Percentiles rank a stretch among this genome's conserved stretches.
Conservation (phyloP, 768 basidiomycete species). For the Amanita muscaria region DNA sequence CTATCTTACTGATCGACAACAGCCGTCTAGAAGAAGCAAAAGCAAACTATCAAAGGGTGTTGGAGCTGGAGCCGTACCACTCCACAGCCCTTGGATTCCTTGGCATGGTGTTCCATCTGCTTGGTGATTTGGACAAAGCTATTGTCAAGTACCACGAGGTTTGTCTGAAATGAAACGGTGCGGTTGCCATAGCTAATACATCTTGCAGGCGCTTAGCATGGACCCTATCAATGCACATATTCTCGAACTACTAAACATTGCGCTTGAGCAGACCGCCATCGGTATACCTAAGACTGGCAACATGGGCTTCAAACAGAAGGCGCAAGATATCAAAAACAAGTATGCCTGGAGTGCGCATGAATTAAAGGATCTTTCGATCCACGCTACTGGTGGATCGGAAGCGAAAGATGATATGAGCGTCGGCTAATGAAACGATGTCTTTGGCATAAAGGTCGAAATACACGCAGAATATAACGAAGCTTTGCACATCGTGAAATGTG, state of each 20-base stretch:
- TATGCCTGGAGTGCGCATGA: conserved; percentile 21
- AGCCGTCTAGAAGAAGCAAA: conserved; percentile 59
- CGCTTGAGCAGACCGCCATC: conserved; percentile 46
- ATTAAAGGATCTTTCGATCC: conserved; percentile 14
- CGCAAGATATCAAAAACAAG: conserved; percentile 24
- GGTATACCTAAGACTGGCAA: conserved; percentile 14
- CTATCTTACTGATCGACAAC: conserved; percentile 1
- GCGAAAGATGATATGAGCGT: conserved; percentile 22
- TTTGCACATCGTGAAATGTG: too few relatives aligned
- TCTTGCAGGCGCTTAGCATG: conserved; percentile 58
- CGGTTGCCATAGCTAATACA: neutral
- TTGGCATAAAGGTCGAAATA: neutral
- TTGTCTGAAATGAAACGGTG: conserved; percentile 13
- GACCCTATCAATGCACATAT: conserved; percentile 79
- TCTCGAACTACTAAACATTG: conserved; percentile 73
- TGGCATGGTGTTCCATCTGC: conserved; percentile 80
- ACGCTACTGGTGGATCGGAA: conserved; percentile 11
- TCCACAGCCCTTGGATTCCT: conserved; percentile 77
- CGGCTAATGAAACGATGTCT: conserved; percentile 13
- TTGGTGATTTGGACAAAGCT: conserved; percentile 65
- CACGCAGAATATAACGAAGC: neutral
- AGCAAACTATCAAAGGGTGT: conserved; percentile 63
- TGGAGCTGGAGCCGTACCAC: conserved; percentile 82
- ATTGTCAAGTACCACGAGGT: conserved; percentile 94
- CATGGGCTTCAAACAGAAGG: conserved; percentile 22